phyloP scores from a whole-genome alignment of 108 stramenopile genomes.

The Bacterosira constricta region DNA sequence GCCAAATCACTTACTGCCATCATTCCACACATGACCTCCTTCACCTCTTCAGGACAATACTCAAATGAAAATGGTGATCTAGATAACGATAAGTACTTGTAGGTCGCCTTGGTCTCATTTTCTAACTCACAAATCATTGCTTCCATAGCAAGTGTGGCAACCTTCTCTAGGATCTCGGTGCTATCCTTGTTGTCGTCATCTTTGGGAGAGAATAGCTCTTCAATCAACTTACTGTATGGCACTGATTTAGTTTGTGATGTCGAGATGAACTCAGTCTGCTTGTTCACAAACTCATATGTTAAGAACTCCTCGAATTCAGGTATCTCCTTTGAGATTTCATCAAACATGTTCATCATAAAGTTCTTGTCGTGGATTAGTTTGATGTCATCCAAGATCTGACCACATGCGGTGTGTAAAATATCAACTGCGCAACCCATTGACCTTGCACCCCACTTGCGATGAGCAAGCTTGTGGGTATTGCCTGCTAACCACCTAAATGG shows the following conservation, averaged over 20 bases:
- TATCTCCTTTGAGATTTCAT: background rate
- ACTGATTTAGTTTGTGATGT: background rate
- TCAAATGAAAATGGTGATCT: background rate
- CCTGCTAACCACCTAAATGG: conserved; percentile 1
- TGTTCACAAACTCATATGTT: background rate
- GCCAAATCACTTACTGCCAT: conserved; percentile 9
- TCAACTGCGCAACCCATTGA: background rate
- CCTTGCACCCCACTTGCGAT: background rate
- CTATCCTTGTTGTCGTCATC: background rate
- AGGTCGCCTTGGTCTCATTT: conserved; percentile 22
- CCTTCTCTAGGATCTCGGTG: background rate
- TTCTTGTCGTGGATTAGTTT: background rate
- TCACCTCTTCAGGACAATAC: background rate
- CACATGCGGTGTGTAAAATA: background rate
- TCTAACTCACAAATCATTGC: background rate
- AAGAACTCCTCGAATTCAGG: conserved; percentile 12
- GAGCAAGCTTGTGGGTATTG: background rate
- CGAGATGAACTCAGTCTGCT: background rate
- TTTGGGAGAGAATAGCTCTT: background rate
- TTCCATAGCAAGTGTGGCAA: background rate
- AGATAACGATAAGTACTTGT: conserved; percentile 2
- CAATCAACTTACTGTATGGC: background rate
- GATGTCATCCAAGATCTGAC: no score
- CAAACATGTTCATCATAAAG: conserved; percentile 17
- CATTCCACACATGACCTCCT: background rate